Evolutionary conservation across 805 yeast species (phyloP).

Genomic region (Candida coleopterorum): DNA sequence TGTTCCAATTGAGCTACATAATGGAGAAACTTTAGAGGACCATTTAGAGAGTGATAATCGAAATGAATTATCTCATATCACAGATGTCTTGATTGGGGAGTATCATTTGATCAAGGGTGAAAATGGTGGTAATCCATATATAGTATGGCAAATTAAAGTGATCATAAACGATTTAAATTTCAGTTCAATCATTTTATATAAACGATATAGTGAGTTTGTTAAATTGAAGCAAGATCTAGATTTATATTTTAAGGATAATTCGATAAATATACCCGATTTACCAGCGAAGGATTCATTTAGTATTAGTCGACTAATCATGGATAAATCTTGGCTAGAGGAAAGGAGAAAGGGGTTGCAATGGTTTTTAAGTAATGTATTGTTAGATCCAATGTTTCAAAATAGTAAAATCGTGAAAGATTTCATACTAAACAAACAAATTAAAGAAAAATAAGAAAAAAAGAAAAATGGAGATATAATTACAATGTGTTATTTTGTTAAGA

Average conservation of each 20-base stretch:
- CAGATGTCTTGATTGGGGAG: slow-evolving; percentile 40
- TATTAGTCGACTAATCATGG: slow-evolving; percentile 31
- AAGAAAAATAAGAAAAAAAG: too few species aligned
- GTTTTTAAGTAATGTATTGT: slow-evolving; percentile 50
- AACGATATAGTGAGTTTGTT: slow-evolving; percentile 64
- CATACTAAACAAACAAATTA: slow-evolving; percentile 16
- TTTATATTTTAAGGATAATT: slow-evolving; percentile 35
- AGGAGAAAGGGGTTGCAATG: slow-evolving; percentile 56
- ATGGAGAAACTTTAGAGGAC: slow-evolving; percentile 12
- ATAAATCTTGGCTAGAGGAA: slow-evolving; percentile 45
- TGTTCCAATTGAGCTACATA: slow-evolving; percentile 33
- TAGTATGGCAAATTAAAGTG: slow-evolving; percentile 36
- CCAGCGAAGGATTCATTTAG: slow-evolving; percentile 50
- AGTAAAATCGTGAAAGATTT: slow-evolving; percentile 37
- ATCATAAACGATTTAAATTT: slow-evolving; percentile 32
- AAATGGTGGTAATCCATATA: slow-evolving; percentile 27
- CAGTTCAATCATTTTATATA: slow-evolving; percentile 44
- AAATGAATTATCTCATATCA: slow-evolving; percentile 25
- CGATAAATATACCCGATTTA: slow-evolving; percentile 37
- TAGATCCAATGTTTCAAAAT: slow-evolving; percentile 44
- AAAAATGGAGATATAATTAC: too few species aligned
- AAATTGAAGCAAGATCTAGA: slow-evolving; percentile 40
- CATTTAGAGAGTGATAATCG: too few species aligned
- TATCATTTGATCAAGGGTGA: slow-evolving; percentile 36
- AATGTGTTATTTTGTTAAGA: too few species aligned